Conservation (phyloP, 495 filamentous ascomycete genomes). For the Penicillium salamii region DNA sequence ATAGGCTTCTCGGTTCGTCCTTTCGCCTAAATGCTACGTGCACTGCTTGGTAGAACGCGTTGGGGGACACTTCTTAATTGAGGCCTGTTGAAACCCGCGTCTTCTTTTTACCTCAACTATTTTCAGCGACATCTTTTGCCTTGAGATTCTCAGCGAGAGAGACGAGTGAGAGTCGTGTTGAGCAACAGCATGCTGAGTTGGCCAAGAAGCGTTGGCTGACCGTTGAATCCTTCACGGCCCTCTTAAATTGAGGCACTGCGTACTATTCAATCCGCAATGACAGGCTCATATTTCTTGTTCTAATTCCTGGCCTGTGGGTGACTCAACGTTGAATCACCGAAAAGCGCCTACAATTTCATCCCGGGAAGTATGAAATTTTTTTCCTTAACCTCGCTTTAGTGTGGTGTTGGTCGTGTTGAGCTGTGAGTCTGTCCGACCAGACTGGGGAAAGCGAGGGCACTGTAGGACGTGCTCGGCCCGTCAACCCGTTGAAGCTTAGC, state of each 20-base stretch:
- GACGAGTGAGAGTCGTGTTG: background rate
- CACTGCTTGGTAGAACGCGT: background rate
- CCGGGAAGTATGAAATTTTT: background rate
- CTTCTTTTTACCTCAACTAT: too few relatives aligned
- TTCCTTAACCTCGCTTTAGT: too few relatives aligned
- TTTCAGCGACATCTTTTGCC: too few relatives aligned
- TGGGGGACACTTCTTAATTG: background rate
- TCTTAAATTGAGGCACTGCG: background rate
- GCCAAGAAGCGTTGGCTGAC: background rate
- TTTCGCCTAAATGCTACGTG: background rate
- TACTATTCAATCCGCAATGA: background rate
- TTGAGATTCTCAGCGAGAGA: too few relatives aligned
- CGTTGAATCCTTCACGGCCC: background rate
- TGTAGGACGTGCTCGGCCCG: background rate
- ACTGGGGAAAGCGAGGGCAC: slow-evolving; percentile 5
- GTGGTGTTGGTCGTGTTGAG: slow-evolving; percentile 1
- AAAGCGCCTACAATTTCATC: slow-evolving; percentile 2
- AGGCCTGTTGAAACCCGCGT: too few relatives aligned
- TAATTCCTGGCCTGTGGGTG: background rate
- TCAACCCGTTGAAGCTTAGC: too few relatives aligned
- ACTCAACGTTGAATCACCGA: background rate
- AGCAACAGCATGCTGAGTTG: background rate
- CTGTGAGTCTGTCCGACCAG: background rate
- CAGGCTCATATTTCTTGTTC: too few relatives aligned
- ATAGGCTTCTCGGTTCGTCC: background rate